These are phyloP conservation scores for Theobroma grandiflorum DNA, from an alignment of 441 rosid genomes.

Conservation along the genomic window DNA sequence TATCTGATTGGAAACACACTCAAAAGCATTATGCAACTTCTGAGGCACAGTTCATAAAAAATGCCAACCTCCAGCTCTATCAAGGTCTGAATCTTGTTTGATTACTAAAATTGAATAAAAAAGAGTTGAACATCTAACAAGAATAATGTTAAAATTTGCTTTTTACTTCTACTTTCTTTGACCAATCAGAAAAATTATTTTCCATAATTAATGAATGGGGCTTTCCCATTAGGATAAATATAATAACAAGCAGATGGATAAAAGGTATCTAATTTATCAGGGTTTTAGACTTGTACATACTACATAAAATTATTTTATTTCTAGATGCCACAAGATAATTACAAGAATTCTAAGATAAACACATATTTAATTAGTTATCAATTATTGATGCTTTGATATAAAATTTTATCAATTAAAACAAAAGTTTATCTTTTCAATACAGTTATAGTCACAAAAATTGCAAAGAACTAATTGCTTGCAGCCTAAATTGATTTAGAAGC, in stretches of 20 bases:
- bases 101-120: neutral
- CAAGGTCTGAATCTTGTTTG: neutral
- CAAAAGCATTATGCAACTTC: neutral
- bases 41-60: neutral
- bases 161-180: neutral
- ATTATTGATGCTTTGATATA: neutral
- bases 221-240: neutral
- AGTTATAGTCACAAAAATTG: neutral
- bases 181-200: neutral
- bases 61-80: neutral
- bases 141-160: neutral
- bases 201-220: neutral
- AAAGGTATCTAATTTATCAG: neutral
- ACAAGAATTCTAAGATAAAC: neutral
- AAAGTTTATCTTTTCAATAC: neutral
- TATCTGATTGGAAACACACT: neutral
- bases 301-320: neutral
- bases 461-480: neutral
- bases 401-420: neutral
- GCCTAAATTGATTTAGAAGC: neutral
- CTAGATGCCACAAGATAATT: slow-evolving; percentile 6
- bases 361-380: slow-evolving; percentile 1
- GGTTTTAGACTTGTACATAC: neutral
- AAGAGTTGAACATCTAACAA: neutral
- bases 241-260: neutral